Evolutionary conservation across 2,329 filamentous ascomycete species (phyloP).

Genomic region (Colletotrichum sp.): DNA sequence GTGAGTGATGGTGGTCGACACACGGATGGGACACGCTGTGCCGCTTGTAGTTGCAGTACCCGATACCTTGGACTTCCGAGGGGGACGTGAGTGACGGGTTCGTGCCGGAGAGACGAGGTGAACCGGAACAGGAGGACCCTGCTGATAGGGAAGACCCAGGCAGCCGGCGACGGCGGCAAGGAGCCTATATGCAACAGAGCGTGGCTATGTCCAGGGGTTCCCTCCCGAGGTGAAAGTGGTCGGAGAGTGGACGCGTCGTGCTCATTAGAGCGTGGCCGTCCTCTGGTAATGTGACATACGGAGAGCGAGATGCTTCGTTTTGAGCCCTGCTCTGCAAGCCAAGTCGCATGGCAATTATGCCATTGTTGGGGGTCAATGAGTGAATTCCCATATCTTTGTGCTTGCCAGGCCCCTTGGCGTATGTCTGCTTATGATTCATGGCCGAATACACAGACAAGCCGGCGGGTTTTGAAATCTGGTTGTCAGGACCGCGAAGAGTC

Average conservation of each 20-base stretch:
- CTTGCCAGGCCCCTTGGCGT: neutral
- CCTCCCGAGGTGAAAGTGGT: neutral
- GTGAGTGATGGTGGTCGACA: neutral
- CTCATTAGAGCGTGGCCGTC: neutral
- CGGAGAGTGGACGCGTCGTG: neutral
- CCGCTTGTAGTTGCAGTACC: slow-evolving; percentile 1
- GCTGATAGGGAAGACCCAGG: slow-evolving; percentile 11
- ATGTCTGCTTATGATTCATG: neutral
- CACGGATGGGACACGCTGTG: neutral
- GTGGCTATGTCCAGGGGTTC: slow-evolving; percentile 17
- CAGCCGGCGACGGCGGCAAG: slow-evolving; percentile 12
- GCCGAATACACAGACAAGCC: neutral
- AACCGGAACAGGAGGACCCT: neutral
- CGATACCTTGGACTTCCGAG: neutral
- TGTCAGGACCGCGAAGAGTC: neutral
- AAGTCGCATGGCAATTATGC: neutral
- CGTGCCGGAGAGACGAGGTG: neutral
- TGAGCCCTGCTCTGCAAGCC: slow-evolving; percentile 4
- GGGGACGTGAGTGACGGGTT: slow-evolving; percentile 3
- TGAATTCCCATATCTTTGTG: neutral
- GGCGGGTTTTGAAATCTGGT: neutral
- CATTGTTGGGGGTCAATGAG: neutral
- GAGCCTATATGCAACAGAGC: slow-evolving; percentile 13
- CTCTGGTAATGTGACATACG: neutral
- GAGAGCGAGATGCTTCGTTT: neutral